Evolutionary conservation across 2,329 filamentous ascomycete genomes (phyloP), one percentile per base, ranked within the genome.

Genomic region (Aspergillus sp.): DNA sequence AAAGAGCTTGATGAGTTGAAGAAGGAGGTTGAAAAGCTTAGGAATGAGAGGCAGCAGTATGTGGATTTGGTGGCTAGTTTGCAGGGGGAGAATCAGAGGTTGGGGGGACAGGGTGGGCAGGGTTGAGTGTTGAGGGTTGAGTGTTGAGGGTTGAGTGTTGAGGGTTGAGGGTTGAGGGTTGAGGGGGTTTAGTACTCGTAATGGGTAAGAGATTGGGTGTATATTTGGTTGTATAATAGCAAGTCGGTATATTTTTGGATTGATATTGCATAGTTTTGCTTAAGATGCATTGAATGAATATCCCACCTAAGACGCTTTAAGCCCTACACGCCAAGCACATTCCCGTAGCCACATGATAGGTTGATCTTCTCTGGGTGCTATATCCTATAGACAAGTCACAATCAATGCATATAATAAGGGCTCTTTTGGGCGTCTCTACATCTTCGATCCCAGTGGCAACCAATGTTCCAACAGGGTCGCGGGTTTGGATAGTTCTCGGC

Each of bases 31-130:
- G 71, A 75, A 17, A 60, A 71, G 22, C 56, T 77, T 41, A 71
- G 75, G 48, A 55, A 65, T 37, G 78, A 81, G 62, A 74, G 78
- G 45, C 67, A 69, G 48, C 58, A 78, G 46, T 67, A 79, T 56
- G 63, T 74, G 44, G 62, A 64, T 57, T 72, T 80, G 60, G 70
- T 83, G 50, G 73, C 72, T 25, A 74, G 75, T 33, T 56, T 83
- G 61, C 79, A 83, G 64, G 69, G 65, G 39, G 78, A 83, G 67
- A 83, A 83, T 60, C 79, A 76, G 12, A 65, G 60, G 30, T 58
- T 84, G 47, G 54, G 13, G 37, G 27, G 25, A n/a, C 20, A 5
- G 65, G 66, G 20, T 22, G 20, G 2, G 27, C 13, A 22, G 5
- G n/a, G 27, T 15, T 41, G 22, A 32, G 13, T 1, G 17, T 39